These are phyloP conservation scores for Zasmidium angulare DNA, from an alignment of 2,329 filamentous ascomycete species.

Conservation along the genomic window DNA sequence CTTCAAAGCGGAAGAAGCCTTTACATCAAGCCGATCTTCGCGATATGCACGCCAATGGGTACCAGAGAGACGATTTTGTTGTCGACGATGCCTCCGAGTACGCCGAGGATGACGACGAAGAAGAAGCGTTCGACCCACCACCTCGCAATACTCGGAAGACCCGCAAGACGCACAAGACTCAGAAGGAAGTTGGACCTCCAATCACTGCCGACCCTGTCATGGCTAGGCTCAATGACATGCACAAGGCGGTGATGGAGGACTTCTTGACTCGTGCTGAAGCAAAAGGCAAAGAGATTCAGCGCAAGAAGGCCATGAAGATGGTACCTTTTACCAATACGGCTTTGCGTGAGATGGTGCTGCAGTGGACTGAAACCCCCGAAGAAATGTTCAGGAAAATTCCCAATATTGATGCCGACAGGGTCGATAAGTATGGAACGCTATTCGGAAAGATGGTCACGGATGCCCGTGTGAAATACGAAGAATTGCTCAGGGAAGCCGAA, in stretches of 20 bases:
- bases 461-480: constrained; percentile 34
- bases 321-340: constrained; percentile 67
- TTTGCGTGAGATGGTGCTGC: constrained; percentile 70
- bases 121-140: constrained; percentile 51
- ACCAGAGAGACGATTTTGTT: constrained; percentile 38
- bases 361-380: constrained; percentile 62
- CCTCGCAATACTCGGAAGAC: constrained; percentile 33
- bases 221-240: constrained; percentile 56
- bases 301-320: constrained; percentile 56
- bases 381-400: constrained; percentile 62
- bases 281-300: constrained; percentile 62
- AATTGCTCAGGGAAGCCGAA: constrained; percentile 37
- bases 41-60: constrained; percentile 34
- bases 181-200: constrained; percentile 53
- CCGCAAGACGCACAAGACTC: constrained; percentile 38
- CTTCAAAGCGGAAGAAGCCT: constrained; percentile 39
- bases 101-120: constrained; percentile 43
- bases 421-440: constrained; percentile 59
- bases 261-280: constrained; percentile 65
- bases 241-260: constrained; percentile 61
- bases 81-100: constrained; percentile 37
- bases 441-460: constrained; percentile 61
- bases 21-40: constrained; percentile 26
- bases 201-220: constrained; percentile 60
- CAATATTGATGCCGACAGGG: constrained; percentile 63